A percentile compares a stretch with the other conserved stretches of the same genome.
Evolutionary conservation across 768 basidiomycete genomes (phyloP).

Genomic region (Phylloporus rhodoxanthus): DNA sequence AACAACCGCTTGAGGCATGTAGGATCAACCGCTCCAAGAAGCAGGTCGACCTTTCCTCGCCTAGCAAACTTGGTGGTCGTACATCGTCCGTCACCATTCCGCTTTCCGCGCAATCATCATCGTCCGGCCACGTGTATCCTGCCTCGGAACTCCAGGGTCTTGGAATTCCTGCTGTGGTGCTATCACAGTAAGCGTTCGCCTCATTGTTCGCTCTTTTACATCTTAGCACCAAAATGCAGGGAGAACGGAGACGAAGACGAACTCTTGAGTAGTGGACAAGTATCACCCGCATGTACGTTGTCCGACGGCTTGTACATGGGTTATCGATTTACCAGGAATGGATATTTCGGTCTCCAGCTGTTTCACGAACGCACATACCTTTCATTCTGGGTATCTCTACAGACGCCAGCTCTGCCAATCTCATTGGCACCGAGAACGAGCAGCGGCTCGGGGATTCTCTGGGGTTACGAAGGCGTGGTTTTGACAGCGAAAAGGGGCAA

Average conservation of each 20-base stretch:
- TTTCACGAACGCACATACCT: slow-evolving; percentile 18
- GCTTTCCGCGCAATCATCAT: slow-evolving; percentile 32
- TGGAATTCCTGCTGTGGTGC: slow-evolving; percentile 35
- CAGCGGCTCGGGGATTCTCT: slow-evolving; percentile 8
- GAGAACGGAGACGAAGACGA: slow-evolving; percentile 52
- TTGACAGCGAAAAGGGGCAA: slow-evolving; percentile 13
- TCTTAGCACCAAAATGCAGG: slow-evolving; percentile 7
- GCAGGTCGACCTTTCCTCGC: slow-evolving; percentile 23
- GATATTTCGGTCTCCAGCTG: slow-evolving; percentile 12
- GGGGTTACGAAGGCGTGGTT: neutral
- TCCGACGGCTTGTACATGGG: slow-evolving; percentile 5
- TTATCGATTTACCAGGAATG: slow-evolving; percentile 6
- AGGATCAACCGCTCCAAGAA: slow-evolving; percentile 34
- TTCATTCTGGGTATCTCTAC: slow-evolving; percentile 28
- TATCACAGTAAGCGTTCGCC: slow-evolving; percentile 32
- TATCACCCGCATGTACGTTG: slow-evolving; percentile 59
- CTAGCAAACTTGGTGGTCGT: slow-evolving; percentile 19
- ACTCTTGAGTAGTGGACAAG: slow-evolving; percentile 72
- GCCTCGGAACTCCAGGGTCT: slow-evolving; percentile 24
- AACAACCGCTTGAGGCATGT: slow-evolving; percentile 7
- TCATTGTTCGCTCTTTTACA: neutral
- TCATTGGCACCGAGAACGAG: slow-evolving; percentile 14
- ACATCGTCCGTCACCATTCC: slow-evolving; percentile 27
- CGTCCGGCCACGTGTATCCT: slow-evolving; percentile 26
- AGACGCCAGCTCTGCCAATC: slow-evolving; percentile 25